Percentiles rank a stretch among this genome's conserved stretches.
These are phyloP conservation scores for Geotrichum aggregatum DNA, from an alignment of 1,139 yeast genomes.

Conservation along the genomic window DNA sequence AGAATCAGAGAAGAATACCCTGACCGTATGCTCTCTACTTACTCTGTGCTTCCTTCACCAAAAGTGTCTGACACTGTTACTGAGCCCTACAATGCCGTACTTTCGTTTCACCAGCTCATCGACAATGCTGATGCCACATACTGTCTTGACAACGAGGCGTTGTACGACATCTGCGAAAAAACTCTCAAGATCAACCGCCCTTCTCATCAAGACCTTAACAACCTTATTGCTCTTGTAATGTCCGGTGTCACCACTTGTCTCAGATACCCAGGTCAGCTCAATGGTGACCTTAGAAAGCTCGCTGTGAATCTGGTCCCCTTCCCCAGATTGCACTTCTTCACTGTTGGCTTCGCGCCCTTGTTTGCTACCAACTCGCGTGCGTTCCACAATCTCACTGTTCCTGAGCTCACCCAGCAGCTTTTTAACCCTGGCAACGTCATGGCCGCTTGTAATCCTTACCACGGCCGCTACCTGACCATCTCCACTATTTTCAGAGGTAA, in stretches of 20 bases:
- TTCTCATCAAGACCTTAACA: constrained; percentile 42
- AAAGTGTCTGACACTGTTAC: constrained; percentile 46
- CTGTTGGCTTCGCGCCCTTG: constrained; percentile 46
- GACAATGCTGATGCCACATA: constrained; percentile 46
- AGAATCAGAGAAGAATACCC: constrained; percentile 45
- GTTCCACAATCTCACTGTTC: constrained; percentile 43
- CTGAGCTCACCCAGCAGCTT: constrained; percentile 46
- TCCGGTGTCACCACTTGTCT: constrained; percentile 47
- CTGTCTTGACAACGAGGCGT: constrained; percentile 47
- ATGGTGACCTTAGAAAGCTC: constrained; percentile 45
- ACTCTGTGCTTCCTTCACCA: constrained; percentile 46
- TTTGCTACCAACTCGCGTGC: constrained; percentile 40
- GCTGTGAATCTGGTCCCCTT: constrained; percentile 48
- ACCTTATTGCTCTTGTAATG: constrained; percentile 45
- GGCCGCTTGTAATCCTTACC: constrained; percentile 46
- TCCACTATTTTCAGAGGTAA: constrained; percentile 47
- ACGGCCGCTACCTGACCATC: constrained; percentile 45
- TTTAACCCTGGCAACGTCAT: constrained; percentile 44
- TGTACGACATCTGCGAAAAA: constrained; percentile 44
- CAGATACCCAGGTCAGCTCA: constrained; percentile 47
- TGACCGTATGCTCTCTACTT: constrained; percentile 47
- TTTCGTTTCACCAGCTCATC: constrained; percentile 44
- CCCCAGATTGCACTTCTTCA: constrained; percentile 47
- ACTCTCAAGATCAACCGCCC: constrained; percentile 43
- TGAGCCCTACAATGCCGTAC: constrained; percentile 45